phyloP scores from a whole-genome alignment of 768 basidiomycete genomes.

The Filobasidium wieringae region DNA sequence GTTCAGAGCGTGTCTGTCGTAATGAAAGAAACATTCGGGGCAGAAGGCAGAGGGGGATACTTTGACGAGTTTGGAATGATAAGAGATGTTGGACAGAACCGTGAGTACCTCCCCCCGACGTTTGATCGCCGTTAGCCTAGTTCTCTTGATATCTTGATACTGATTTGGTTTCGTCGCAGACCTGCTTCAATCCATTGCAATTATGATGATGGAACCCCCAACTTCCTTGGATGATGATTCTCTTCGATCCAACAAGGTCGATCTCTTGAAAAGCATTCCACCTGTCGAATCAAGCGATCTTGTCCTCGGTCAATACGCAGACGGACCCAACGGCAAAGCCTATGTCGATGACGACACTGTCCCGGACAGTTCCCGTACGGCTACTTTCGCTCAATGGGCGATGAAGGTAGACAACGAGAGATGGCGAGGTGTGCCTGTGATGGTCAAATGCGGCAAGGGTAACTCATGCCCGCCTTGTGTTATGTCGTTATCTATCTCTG shows the following conservation, averaged over 20 bases:
- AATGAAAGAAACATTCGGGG: constrained; percentile 15
- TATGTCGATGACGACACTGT: constrained; percentile 17
- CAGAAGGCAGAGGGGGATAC: constrained; percentile 19
- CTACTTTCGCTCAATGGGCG: constrained; percentile 12
- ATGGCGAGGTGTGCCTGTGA: constrained; percentile 16
- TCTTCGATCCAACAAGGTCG: not conserved
- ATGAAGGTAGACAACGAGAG: constrained; percentile 14
- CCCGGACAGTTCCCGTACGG: constrained; percentile 7
- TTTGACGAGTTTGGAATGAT: constrained; percentile 21
- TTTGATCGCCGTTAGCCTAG: not conserved
- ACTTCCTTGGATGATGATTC: constrained; percentile 1
- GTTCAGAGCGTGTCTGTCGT: constrained; percentile 8
- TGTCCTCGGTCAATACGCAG: constrained; percentile 15
- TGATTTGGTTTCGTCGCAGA: not conserved
- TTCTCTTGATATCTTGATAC: not conserved
- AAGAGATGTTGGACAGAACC: constrained; percentile 16
- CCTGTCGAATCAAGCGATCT: not conserved
- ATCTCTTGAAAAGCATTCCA: constrained; percentile 3
- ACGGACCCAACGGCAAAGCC: not conserved
- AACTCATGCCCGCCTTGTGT: not conserved
- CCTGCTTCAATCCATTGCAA: constrained; percentile 1
- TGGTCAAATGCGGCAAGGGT: constrained; percentile 18
- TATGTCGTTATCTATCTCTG: not conserved
- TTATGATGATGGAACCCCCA: constrained; percentile 6
- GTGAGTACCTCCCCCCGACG: not conserved